phyloP scores from a whole-genome alignment of 2,329 filamentous ascomycete species.

The Diaporthe eres region DNA sequence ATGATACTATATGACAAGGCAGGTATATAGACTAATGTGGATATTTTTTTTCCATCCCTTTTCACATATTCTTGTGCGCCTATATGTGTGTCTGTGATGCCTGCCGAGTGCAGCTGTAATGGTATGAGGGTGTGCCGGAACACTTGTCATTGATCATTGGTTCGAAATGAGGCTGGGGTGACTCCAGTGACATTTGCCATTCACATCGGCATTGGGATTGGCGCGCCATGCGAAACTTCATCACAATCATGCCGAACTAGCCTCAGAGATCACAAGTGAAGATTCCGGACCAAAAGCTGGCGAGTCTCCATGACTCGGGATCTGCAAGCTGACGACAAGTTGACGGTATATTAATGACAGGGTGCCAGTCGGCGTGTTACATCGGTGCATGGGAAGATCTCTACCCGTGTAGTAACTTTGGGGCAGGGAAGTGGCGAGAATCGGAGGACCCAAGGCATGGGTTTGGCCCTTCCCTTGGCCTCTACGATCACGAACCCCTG shows the following conservation, averaged over 20 bases:
- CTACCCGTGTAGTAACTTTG: not conserved
- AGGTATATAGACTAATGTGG: not conserved
- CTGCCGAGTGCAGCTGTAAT: not conserved
- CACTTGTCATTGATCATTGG: not conserved
- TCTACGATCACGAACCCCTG: not conserved
- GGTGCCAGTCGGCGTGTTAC: slow-evolving; percentile 22
- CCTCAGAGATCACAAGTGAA: not conserved
- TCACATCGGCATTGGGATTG: not conserved
- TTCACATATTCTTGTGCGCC: not conserved
- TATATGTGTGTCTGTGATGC: not conserved
- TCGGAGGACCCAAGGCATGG: slow-evolving; percentile 14
- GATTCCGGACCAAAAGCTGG: not conserved
- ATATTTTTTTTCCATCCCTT: not conserved
- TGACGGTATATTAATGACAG: slow-evolving; percentile 4
- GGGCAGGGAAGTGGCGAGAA: slow-evolving; percentile 25
- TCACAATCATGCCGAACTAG: slow-evolving; percentile 23
- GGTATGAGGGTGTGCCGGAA: not conserved
- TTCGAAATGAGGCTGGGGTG: not conserved
- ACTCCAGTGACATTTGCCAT: not conserved
- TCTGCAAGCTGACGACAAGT: slow-evolving; percentile 27
- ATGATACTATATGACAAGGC: not conserved
- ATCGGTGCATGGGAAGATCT: slow-evolving; percentile 27
- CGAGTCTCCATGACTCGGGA: slow-evolving; percentile 9
- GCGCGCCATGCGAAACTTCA: slow-evolving; percentile 12
- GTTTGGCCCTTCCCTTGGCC: not conserved